phyloP scores from a whole-genome alignment of 164 flowering plant genomes.

The Sextonia rubra region DNA sequence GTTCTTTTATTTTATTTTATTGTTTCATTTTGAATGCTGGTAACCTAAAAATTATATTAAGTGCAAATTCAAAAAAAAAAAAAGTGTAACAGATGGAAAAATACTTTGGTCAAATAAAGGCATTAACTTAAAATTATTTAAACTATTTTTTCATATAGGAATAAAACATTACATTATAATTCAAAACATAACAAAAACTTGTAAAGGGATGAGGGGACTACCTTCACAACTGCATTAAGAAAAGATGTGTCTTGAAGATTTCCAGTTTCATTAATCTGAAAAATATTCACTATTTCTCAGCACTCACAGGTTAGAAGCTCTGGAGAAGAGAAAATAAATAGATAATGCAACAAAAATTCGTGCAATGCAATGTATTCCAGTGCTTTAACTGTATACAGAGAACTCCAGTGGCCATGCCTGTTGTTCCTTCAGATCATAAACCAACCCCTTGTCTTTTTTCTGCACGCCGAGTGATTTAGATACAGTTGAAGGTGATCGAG shows the following conservation, averaged over 20 bases:
- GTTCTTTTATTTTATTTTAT: no score
- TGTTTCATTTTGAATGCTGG: neutral
- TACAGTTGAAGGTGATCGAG: slow-evolving; percentile 33
- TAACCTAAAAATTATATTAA: neutral
- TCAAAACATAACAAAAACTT: neutral
- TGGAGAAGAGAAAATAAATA: neutral
- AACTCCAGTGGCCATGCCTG: slow-evolving; percentile 37
- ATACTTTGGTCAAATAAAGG: neutral
- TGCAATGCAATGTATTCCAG: neutral
- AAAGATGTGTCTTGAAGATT: slow-evolving; percentile 64
- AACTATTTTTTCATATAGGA: no score
- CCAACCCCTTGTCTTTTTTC: slow-evolving; percentile 47
- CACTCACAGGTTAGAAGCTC: neutral
- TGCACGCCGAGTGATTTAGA: slow-evolving; percentile 48
- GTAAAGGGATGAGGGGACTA: slow-evolving; percentile 17
- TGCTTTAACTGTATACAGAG: neutral
- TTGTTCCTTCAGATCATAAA: slow-evolving; percentile 49
- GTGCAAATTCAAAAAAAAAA: neutral
- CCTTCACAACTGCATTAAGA: slow-evolving; percentile 99
- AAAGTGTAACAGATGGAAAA: neutral
- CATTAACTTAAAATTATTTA: neutral
- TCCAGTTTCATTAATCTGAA: slow-evolving; percentile 56
- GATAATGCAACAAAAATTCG: neutral
- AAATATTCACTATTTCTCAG: neutral
- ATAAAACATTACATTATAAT: neutral